These are phyloP conservation scores for Coemansia sp. DNA, from an alignment of 192 early-diverging fungal species.

Conservation along the genomic window DNA sequence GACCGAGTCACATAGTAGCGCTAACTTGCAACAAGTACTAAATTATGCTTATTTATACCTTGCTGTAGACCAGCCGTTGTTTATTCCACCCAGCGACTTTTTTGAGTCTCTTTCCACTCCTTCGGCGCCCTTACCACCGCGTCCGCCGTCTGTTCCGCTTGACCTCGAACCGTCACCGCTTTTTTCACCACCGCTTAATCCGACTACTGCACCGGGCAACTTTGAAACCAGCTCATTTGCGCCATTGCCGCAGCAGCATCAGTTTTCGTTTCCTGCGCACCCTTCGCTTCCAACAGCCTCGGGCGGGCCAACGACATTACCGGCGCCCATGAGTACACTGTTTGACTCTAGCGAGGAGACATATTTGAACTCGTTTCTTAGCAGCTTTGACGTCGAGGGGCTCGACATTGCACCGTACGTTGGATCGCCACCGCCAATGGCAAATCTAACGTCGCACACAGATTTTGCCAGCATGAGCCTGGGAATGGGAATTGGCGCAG, in stretches of 20 bases:
- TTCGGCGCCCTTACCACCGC: slow-evolving; percentile 20
- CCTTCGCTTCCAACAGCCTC: not conserved
- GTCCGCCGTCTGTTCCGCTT: slow-evolving; percentile 47
- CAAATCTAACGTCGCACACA: slow-evolving; percentile 31
- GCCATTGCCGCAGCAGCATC: not conserved
- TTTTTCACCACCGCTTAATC: slow-evolving; percentile 18
- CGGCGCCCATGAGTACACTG: slow-evolving; percentile 15
- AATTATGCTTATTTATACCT: not conserved
- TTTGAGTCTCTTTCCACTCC: slow-evolving; percentile 34
- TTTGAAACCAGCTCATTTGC: not conserved
- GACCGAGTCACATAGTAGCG: not conserved
- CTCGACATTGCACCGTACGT: slow-evolving; percentile 32
- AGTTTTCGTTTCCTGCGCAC: not conserved
- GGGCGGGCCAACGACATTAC: not conserved
- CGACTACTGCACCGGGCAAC: slow-evolving; percentile 9
- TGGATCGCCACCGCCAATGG: slow-evolving; percentile 38
- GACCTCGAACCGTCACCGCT: slow-evolving; percentile 48
- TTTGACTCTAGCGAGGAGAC: slow-evolving; percentile 51
- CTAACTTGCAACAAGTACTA: not conserved
- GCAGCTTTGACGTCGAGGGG: slow-evolving; percentile 48
- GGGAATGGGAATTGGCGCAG: slow-evolving; percentile 52
- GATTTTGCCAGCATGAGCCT: slow-evolving; percentile 44
- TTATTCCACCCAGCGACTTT: slow-evolving; percentile 37
- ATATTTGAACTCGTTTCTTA: slow-evolving; percentile 51
- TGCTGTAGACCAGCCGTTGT: slow-evolving; percentile 37